Percentiles rank a stretch among this genome's conserved stretches.
Evolutionary conservation across 2,329 filamentous ascomycete genomes (phyloP).

Genomic region (Alternaria incomplexa): DNA sequence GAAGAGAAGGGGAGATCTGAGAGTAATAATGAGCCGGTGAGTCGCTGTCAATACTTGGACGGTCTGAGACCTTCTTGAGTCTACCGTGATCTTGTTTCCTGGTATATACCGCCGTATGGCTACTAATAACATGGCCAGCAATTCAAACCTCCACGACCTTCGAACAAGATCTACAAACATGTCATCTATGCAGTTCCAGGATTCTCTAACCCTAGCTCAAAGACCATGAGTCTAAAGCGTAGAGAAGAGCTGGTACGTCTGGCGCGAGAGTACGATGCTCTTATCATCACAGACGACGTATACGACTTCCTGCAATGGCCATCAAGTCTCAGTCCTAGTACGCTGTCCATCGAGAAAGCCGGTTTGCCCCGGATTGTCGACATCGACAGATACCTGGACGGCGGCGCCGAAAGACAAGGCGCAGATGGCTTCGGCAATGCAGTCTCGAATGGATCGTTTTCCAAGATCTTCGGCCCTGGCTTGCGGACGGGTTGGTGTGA

Average conservation of each 20-base stretch:
- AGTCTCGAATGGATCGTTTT: conserved; percentile 87
- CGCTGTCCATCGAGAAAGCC: conserved; percentile 48
- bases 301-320: conserved; percentile 93
- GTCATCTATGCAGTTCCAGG: conserved; percentile 89
- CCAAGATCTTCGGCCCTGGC: conserved; percentile 84
- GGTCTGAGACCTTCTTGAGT: background rate
- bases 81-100: background rate
- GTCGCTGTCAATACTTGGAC: conserved; percentile 10
- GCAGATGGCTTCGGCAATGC: conserved; percentile 76
- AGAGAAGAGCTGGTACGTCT: conserved; percentile 74
- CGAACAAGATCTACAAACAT: conserved; percentile 82
- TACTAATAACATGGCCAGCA: conserved; percentile 48
- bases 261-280: conserved; percentile 77
- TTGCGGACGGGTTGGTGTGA: conserved; percentile 89
- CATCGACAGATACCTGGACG: conserved; percentile 72
- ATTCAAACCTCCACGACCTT: conserved; percentile 64
- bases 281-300: conserved; percentile 89
- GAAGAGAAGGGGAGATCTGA: conserved; percentile 52
- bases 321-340: conserved; percentile 36
- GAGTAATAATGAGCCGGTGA: conserved; percentile 54
- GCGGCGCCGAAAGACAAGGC: conserved; percentile 54
- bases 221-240: conserved; percentile 75
- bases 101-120: fast-evolving
- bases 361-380: conserved; percentile 76
- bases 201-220: conserved; percentile 86